Evolutionary conservation across 1,284 basidiomycete genomes (phyloP).

Genomic region (Agroathelia rolfsii): DNA sequence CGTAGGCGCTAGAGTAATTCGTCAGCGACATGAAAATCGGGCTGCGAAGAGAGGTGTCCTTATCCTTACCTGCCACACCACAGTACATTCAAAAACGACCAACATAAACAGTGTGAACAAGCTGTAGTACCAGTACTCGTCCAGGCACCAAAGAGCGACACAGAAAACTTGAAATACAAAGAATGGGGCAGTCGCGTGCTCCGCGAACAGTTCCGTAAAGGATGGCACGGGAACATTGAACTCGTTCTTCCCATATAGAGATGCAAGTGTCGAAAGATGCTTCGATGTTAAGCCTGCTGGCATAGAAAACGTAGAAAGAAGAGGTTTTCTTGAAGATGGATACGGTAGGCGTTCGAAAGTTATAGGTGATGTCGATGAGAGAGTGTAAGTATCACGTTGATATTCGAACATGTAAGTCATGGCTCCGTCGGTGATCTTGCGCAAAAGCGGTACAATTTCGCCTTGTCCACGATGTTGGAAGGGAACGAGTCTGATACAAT

Average conservation of each 20-base stretch:
- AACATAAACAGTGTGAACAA: slow-evolving; percentile 97
- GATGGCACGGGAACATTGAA: slow-evolving; percentile 94
- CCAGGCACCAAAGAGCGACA: slow-evolving; percentile 89
- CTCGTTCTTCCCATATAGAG: slow-evolving; percentile 83
- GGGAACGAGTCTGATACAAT: slow-evolving; percentile 80
- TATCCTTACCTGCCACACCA: slow-evolving; percentile 81
- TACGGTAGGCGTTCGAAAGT: slow-evolving; percentile 84
- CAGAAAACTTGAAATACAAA: slow-evolving; percentile 97
- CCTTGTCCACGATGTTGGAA: slow-evolving; percentile 83
- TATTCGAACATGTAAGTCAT: slow-evolving; percentile 85
- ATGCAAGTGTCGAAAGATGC: slow-evolving; percentile 37
- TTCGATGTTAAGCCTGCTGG: slow-evolving; percentile 36
- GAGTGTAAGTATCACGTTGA: slow-evolving; percentile 91
- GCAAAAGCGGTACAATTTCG: slow-evolving; percentile 76
- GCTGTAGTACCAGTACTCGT: slow-evolving; percentile 98
- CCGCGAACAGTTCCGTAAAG: slow-evolving; percentile 79
- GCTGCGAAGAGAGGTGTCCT: not conserved
- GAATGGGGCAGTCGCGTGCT: slow-evolving; percentile 91
- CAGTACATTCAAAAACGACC: slow-evolving; percentile 92
- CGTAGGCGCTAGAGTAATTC: slow-evolving; percentile 57
- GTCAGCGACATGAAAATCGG: slow-evolving; percentile 9
- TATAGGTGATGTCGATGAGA: slow-evolving; percentile 39
- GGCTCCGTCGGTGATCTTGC: slow-evolving; percentile 46
- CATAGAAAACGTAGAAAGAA: slow-evolving; percentile 57
- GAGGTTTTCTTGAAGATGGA: slow-evolving; percentile 71